A percentile compares a stretch with the other conserved stretches of the same genome.
These are phyloP conservation scores for Zygosaccharomyces pseudobailii DNA, from an alignment of 1,139 yeast species.

Conservation along the genomic window DNA sequence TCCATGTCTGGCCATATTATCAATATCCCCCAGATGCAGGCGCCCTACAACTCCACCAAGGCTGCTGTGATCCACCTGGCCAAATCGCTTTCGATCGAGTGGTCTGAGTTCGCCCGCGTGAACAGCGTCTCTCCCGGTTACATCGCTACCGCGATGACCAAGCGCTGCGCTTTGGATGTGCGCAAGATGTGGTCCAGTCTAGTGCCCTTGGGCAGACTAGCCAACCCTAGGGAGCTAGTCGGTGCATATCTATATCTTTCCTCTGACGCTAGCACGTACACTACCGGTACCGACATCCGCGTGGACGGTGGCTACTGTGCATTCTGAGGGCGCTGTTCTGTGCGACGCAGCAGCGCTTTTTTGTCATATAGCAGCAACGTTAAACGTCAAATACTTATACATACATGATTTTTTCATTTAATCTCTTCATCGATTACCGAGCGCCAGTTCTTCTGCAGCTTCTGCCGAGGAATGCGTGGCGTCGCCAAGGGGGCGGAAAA, in stretches of 20 bases:
- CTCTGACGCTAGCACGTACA: conserved; percentile 77
- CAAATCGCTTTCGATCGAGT: conserved; percentile 80
- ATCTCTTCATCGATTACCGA: too few relatives aligned
- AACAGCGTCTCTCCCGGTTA: conserved; percentile 86
- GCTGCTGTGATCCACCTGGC: conserved; percentile 79
- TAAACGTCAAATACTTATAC: too few relatives aligned
- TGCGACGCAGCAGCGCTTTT: too few relatives aligned
- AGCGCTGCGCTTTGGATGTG: conserved; percentile 49
- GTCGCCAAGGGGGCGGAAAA: too few relatives aligned
- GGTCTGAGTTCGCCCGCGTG: conserved; percentile 86
- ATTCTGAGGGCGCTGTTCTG: background rate
- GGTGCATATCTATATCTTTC: conserved; percentile 88
- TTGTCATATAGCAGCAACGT: too few relatives aligned
- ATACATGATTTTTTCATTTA: too few relatives aligned
- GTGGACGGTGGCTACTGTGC: conserved; percentile 80
- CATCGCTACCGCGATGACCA: conserved; percentile 66
- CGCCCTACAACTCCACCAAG: conserved; percentile 88
- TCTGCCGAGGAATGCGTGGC: too few relatives aligned
- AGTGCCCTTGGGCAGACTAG: conserved; percentile 83
- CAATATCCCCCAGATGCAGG: conserved; percentile 82
- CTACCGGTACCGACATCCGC: conserved; percentile 76
- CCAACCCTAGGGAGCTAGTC: conserved; percentile 68
- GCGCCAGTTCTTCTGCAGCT: too few relatives aligned
- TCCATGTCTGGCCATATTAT: conserved; percentile 90
- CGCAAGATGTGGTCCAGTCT: conserved; percentile 61